Evolutionary conservation across 257 asterid species (phyloP).

Genomic region (Rhazya stricta): DNA sequence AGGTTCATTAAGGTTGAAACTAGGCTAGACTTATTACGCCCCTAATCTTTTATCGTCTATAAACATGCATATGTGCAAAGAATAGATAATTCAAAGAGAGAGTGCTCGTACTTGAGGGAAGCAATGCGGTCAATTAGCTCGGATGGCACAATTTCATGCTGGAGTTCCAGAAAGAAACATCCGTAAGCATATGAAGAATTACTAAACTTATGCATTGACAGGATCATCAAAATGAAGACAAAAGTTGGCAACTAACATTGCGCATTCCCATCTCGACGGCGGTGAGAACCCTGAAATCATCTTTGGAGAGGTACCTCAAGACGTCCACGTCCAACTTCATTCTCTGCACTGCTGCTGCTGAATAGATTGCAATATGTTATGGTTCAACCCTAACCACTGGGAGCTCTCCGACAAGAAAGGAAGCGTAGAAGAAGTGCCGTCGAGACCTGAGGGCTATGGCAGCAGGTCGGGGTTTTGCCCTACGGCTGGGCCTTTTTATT

Average conservation of each 20-base stretch:
- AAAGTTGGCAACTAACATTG: conserved; percentile 42
- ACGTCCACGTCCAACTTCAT: conserved; percentile 89
- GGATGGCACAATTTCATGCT: conserved; percentile 93
- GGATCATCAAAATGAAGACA: background rate
- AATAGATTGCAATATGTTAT: background rate
- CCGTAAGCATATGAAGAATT: background rate
- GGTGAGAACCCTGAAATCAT: conserved; percentile 90
- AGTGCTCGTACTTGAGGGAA: conserved; percentile 52
- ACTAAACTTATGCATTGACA: background rate
- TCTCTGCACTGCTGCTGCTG: background rate
- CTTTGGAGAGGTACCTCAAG: conserved; percentile 75
- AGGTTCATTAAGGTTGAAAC: too few relatives aligned
- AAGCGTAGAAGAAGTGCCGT: background rate
- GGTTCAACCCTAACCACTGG: background rate
- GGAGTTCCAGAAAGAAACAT: conserved; percentile 10
- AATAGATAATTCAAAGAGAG: background rate
- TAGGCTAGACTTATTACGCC: too few relatives aligned
- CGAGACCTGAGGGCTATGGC: background rate
- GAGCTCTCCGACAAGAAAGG: too few relatives aligned
- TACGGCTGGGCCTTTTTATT: too few relatives aligned
- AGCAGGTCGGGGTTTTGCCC: too few relatives aligned
- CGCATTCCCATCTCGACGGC: conserved; percentile 99
- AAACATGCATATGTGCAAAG: background rate
- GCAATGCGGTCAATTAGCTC: conserved; percentile 82
- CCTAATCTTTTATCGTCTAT: background rate